phyloP scores from a whole-genome alignment of 116 monocot genomes.

The Zostera marina region DNA sequence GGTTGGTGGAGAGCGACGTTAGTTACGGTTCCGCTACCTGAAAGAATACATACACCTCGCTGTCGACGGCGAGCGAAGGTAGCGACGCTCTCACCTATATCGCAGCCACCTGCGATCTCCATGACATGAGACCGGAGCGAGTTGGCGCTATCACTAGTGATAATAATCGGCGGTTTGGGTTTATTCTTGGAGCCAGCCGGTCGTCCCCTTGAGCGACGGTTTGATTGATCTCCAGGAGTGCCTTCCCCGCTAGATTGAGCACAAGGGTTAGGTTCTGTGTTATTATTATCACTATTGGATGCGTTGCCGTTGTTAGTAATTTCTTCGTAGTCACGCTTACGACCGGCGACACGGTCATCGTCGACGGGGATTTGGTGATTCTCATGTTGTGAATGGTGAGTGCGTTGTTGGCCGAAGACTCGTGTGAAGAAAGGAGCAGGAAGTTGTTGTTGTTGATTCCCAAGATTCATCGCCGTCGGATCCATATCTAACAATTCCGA shows the following conservation, averaged over 20 bases:
- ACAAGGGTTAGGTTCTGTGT: background rate
- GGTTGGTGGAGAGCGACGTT: constrained; percentile 53
- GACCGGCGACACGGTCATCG: background rate
- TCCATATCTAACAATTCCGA: background rate
- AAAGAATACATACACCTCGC: constrained; percentile 45
- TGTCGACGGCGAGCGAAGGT: constrained; percentile 45
- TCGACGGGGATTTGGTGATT: background rate
- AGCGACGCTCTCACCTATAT: constrained; percentile 40
- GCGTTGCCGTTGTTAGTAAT: constrained; percentile 7
- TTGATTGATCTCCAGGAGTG: constrained; percentile 5
- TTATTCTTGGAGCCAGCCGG: constrained; percentile 61
- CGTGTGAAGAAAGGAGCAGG: constrained; percentile 26
- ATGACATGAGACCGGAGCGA: constrained; percentile 43
- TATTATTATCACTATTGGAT: background rate
- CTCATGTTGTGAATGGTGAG: constrained; percentile 11
- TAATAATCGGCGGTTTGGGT: constrained; percentile 54
- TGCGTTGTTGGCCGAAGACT: constrained; percentile 23
- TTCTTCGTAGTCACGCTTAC: constrained; percentile 8
- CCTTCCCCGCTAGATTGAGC: constrained; percentile 8
- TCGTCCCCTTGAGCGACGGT: constrained; percentile 35
- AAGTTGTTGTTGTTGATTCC: constrained; percentile 15
- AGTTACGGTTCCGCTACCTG: constrained; percentile 34
- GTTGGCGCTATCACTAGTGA: constrained; percentile 53
- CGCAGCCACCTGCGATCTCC: constrained; percentile 49
- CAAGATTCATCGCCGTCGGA: constrained; percentile 2